Evolutionary conservation across 345 rosid species (phyloP), one percentile per base, ranked within the genome.

Genomic region (Rhodomyrtus tomentosa): DNA sequence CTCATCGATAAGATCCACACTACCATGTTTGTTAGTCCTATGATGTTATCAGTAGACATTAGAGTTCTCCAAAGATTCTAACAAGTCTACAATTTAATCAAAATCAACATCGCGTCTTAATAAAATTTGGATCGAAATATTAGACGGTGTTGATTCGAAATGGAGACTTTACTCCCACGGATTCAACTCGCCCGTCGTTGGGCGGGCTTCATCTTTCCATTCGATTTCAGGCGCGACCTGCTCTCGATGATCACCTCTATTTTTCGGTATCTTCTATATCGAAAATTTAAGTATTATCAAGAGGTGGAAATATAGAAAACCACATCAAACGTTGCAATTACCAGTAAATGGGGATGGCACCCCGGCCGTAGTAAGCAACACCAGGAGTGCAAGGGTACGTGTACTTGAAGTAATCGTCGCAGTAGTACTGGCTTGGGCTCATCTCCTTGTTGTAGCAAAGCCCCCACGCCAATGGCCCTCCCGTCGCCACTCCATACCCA

Each of bases 401-500:
- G 73, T 88, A 86, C 86, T 95, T 94, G 81, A 86, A 92, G 88
- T 91, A 91, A 13, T 96, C 99, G 80, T 95, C 96, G 50, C 98
- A 96, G 83, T 94, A 96, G 7, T 80, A 6, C 62, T 92, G 55
- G 89, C 90, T 91, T 16, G 98, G 99, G 81, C 98, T 96, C 99
- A 96, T 90, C 84, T 94, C 98, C 90, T 94, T 95, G 90, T 94
- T 92, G 92, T 93, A 94, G 89, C 99, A 95, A 18, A 96, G 88
- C 20, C 99, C 99, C 98, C 99, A 95, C 10, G 95, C 96, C 88
- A 93, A 40, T 79, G 99, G 99, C 48, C 99, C 98, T 1, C 99
- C 99, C 0, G 99, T 94, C 1, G 97, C 98, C 83, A 96, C 99
- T 49, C 98, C 99, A 62, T 96, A 96, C 25, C 99, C 97, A 87